Percentiles rank a stretch among this genome's conserved stretches.
phyloP scores from a whole-genome alignment of 169 alveolate species.

The Miamiensis avidus region DNA sequence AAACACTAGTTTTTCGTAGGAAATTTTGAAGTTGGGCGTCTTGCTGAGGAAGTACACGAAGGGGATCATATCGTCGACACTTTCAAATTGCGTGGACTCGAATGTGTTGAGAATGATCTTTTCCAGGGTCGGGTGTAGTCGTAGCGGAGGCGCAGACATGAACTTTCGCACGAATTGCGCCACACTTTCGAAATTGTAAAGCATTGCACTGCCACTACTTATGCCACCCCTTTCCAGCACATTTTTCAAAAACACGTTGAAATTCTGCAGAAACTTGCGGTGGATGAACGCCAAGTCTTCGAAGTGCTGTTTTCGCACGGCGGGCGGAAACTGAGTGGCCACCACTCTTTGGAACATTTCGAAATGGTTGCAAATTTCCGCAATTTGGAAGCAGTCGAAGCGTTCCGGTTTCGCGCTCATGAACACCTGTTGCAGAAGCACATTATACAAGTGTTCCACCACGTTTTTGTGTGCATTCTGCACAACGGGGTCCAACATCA shows the following conservation, averaged over 20 bases:
- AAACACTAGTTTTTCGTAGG: neutral
- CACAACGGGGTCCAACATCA: no score
- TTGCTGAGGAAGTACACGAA: conserved; percentile 14
- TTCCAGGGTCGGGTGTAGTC: neutral
- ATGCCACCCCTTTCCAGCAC: neutral
- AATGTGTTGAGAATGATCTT: conserved; percentile 4
- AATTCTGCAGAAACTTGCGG: neutral
- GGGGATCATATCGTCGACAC: conserved; percentile 1
- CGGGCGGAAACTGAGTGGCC: no score
- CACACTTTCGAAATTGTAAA: neutral
- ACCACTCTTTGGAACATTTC: neutral
- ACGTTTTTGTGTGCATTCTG: no score
- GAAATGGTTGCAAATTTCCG: neutral
- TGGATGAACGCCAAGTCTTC: neutral
- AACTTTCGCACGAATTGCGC: neutral
- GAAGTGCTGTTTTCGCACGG: neutral
- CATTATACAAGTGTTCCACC: no score
- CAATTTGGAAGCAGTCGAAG: neutral
- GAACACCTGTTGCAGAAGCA: no score
- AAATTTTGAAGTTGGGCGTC: neutral
- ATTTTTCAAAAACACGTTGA: neutral
- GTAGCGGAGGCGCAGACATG: conserved; percentile 23
- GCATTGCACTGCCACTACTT: no score
- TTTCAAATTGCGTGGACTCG: neutral
- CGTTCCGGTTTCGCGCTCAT: no score